Percentiles rank a stretch among this genome's conserved stretches.
Conservation (phyloP, 1,284 basidiomycete species). For the Microbotryum saponariae region DNA sequence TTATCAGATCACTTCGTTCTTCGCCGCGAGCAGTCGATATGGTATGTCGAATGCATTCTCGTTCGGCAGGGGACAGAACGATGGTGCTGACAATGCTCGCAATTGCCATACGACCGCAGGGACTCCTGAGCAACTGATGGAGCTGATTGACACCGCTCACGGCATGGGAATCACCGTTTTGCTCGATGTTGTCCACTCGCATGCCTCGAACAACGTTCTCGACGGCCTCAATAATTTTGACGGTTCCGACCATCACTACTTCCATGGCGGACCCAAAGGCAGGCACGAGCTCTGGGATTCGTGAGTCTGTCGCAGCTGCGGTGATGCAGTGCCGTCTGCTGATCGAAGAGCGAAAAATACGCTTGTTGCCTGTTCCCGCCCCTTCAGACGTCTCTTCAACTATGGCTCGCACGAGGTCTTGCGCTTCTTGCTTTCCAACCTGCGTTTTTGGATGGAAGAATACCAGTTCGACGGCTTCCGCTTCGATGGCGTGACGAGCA, state of each 20-base stretch:
- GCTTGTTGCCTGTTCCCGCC: not conserved
- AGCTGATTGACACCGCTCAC: conserved; percentile 90
- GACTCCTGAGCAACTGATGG: conserved; percentile 88
- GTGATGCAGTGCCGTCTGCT: not conserved
- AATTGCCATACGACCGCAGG: conserved; percentile 38
- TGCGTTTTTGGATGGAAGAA: conserved; percentile 91
- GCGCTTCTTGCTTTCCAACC: conserved; percentile 86
- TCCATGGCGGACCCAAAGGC: conserved; percentile 85
- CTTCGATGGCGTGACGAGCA: conserved; percentile 96
- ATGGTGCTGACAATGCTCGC: no score
- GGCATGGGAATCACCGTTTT: conserved; percentile 85
- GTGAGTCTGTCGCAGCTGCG: conserved; percentile 38
- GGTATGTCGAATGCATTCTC: conserved; percentile 40
- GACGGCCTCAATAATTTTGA: conserved; percentile 95
- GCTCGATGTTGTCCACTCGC: conserved; percentile 93
- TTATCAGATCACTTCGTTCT: conserved; percentile 96
- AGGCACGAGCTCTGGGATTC: conserved; percentile 92
- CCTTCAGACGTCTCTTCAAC: conserved; percentile 73
- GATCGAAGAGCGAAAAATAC: not conserved
- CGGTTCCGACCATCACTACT: conserved; percentile 92
- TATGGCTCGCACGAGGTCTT: conserved; percentile 90
- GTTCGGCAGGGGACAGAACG: no score
- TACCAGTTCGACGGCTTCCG: conserved; percentile 95
- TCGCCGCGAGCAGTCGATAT: conserved; percentile 91
- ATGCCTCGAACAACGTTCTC: conserved; percentile 94